phyloP scores from a whole-genome alignment of 768 basidiomycete genomes.

The Leucocoprinus birnbaumii region DNA sequence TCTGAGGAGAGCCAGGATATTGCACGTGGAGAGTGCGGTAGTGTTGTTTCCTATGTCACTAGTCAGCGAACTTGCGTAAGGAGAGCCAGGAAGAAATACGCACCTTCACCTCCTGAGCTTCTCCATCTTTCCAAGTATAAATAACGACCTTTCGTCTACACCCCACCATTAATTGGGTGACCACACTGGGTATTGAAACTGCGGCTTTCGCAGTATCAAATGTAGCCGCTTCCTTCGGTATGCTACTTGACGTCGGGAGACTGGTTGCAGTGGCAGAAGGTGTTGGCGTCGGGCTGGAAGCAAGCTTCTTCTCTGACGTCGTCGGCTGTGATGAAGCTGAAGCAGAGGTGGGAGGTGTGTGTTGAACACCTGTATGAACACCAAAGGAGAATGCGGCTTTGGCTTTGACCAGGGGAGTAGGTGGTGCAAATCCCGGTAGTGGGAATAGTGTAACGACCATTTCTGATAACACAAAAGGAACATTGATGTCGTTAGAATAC shows the following conservation, averaged over 20 bases:
- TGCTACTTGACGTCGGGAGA: background rate
- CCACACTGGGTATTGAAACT: conserved; percentile 56
- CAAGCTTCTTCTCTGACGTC: conserved; percentile 20
- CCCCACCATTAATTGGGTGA: conserved; percentile 82
- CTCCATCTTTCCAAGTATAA: conserved; percentile 85
- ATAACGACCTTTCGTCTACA: conserved; percentile 83
- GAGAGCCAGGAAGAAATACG: conserved; percentile 15
- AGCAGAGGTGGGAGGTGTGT: conserved; percentile 24
- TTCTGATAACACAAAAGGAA: conserved; percentile 47
- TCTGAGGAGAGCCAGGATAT: conserved; percentile 71
- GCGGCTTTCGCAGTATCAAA: conserved; percentile 12
- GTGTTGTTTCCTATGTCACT: conserved; percentile 60
- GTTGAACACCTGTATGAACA: conserved; percentile 58
- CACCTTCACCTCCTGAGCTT: conserved; percentile 71
- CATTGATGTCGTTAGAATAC: background rate
- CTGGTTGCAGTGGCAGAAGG: background rate
- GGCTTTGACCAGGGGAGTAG: conserved; percentile 71
- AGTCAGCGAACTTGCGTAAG: conserved; percentile 1
- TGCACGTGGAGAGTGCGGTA: conserved; percentile 89
- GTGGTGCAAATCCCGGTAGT: conserved; percentile 66
- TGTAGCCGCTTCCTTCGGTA: background rate
- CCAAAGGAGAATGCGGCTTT: conserved; percentile 85
- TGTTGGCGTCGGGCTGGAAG: conserved; percentile 16
- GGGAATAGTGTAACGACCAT: conserved; percentile 71
- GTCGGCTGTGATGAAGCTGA: background rate